These are phyloP conservation scores for Bipolaris cookei DNA, from an alignment of 2,329 filamentous ascomycete species.

Conservation along the genomic window DNA sequence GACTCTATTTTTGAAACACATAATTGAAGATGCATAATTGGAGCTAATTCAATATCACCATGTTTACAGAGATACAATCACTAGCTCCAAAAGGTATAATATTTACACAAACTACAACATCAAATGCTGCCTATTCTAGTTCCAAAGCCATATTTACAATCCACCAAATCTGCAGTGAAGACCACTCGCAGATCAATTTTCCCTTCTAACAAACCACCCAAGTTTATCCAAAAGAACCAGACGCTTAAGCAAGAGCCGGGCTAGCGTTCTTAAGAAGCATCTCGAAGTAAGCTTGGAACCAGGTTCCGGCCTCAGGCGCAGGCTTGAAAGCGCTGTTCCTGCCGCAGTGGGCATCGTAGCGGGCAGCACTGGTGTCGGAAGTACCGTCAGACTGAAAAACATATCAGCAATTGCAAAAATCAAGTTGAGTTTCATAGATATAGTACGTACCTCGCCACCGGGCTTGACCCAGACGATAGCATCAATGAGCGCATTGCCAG, in stretches of 20 bases:
- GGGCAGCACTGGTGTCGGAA: slow-evolving; percentile 50
- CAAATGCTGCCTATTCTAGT: background rate
- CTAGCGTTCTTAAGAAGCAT: slow-evolving; percentile 45
- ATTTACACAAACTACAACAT: background rate
- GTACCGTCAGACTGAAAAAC: slow-evolving; percentile 52
- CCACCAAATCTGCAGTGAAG: background rate
- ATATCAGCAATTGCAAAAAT: background rate
- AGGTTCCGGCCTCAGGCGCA: slow-evolving; percentile 72
- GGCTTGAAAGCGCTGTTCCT: slow-evolving; percentile 63
- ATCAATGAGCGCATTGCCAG: slow-evolving; percentile 64
- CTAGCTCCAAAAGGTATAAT: background rate
- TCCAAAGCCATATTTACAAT: slow-evolving; percentile 4
- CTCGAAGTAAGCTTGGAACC: slow-evolving; percentile 62
- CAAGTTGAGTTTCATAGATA: background rate
- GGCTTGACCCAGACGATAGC: slow-evolving; percentile 76
- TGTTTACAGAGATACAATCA: background rate
- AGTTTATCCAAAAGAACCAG: background rate
- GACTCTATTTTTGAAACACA: background rate
- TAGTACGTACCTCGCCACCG: slow-evolving; percentile 55
- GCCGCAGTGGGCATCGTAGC: slow-evolving; percentile 64
- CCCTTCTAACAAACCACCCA: background rate
- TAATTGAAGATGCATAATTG: background rate
- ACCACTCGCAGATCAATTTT: too few relatives aligned
- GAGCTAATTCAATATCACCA: background rate
- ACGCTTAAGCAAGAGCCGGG: slow-evolving; percentile 34